Base-by-base conservation (phyloP, 2,329 filamentous ascomycete genomes). In the Verticillium klebahnii region DNA sequence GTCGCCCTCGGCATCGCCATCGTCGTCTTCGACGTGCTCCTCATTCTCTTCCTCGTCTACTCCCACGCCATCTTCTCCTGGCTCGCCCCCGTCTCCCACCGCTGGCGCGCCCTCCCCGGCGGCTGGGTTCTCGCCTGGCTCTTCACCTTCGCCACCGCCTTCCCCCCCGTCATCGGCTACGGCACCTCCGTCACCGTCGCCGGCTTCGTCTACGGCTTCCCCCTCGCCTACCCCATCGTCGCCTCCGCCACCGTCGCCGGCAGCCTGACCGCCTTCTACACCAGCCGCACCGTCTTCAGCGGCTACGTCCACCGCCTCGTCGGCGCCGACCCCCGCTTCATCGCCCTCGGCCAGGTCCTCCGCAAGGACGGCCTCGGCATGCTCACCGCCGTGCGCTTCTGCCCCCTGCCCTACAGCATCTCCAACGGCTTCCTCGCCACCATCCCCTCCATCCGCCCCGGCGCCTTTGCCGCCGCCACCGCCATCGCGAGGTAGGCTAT, bases 341-440 rank as follows among this genome's bases (percentile, higher is more conserved):
- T 95, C 11, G 95, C 95, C 5, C 83, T 99, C 31, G 86, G 91
- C 25, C 84, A 97, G 69, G 95, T 95, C 8, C 81, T 99, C 64
- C 92, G 96, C 66, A 89, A 91, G 70, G 95, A 99, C 70, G 95
- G 95, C 1, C 76, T 99, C 59, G 90, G 92, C 69, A 87, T 98
- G 60, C 82, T 99, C 56, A 89, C 92, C 65, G 96, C 95, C 84
- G 95, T 99, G 68, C 86, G 95, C 34, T 84, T 98, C 66, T 98
- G 94, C 70, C 95, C 95, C 2, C 74, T 99, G 63, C 95, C 95
- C 15, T 99, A 96, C 74, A 95, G 91, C 59, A 80, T 98, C 67
- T 93, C 91, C 72, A 99, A 99, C 72, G 95, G 93, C 58, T 96
- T 96, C 64, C 86, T 99, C 61, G 92, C 92, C 34, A 98, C 95